A percentile compares a stretch with the other conserved stretches of the same genome.
phyloP scores from a whole-genome alignment of 257 asterid species.

The Solanum virginianum region DNA sequence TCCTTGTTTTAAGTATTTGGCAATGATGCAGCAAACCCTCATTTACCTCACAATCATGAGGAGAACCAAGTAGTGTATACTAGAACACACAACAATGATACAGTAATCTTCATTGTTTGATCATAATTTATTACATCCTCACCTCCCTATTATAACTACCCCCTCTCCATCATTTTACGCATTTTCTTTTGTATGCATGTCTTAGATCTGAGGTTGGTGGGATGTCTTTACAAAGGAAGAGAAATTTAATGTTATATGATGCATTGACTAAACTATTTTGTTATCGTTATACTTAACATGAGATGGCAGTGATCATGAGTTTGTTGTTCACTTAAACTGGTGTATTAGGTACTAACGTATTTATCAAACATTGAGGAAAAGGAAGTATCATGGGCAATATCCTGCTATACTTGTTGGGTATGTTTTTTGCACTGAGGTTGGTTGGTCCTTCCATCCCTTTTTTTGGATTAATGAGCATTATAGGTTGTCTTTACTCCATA shows the following conservation, averaged over 20 bases:
- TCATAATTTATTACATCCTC: neutral
- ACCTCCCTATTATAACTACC: neutral
- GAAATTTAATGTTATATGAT: constrained; percentile 48
- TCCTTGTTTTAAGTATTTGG: constrained; percentile 57
- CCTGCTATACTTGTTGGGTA: constrained; percentile 98
- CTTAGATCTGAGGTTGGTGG: constrained; percentile 95
- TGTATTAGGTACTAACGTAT: constrained; percentile 58
- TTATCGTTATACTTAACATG: neutral
- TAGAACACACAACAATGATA: constrained; percentile 98
- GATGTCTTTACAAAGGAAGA: constrained; percentile 54
- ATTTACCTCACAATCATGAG: constrained; percentile 93
- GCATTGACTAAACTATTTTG: neutral
- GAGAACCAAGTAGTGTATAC: constrained; percentile 91
- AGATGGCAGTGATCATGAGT: neutral
- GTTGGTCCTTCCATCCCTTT: neutral
- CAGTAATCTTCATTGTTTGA: constrained; percentile 30
- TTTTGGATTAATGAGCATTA: neutral
- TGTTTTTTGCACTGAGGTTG: neutral
- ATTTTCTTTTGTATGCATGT: neutral
- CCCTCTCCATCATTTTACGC: neutral
- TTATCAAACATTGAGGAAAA: constrained; percentile 43
- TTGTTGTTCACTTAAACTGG: constrained; percentile 4
- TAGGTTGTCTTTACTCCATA: neutral
- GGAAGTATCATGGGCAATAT: constrained; percentile 92
- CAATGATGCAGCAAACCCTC: constrained; percentile 94